Evolutionary conservation across 495 filamentous ascomycete species (phyloP).

Genomic region (Thermochaetoides thermophila): DNA sequence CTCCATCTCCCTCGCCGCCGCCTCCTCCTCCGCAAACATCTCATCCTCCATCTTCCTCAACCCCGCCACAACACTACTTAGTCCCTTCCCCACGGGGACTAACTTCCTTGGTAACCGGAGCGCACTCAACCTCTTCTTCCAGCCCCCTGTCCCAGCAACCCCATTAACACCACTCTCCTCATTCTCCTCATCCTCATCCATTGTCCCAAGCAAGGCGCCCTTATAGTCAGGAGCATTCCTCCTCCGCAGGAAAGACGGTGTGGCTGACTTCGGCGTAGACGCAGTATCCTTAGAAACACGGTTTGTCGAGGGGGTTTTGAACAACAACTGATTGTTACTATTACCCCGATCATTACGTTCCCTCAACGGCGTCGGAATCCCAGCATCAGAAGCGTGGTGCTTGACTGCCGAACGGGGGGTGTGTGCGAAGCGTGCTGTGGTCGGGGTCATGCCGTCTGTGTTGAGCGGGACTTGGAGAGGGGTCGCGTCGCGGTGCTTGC

Average conservation of each 20-base stretch:
- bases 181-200: slow-evolving; percentile 32
- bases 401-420: slow-evolving; percentile 42
- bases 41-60: slow-evolving; percentile 72
- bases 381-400: too few species aligned
- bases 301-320: slow-evolving; percentile 27
- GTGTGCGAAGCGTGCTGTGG: slow-evolving; percentile 26
- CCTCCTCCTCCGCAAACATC: slow-evolving; percentile 59
- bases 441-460: not conserved
- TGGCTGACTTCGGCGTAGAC: slow-evolving; percentile 41
- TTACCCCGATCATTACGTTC: too few species aligned
- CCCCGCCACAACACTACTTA: slow-evolving; percentile 66
- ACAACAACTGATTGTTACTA: too few species aligned
- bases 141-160: too few species aligned
- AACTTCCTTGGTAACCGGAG: slow-evolving; percentile 47
- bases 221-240: too few species aligned
- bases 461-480: slow-evolving; percentile 1
- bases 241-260: slow-evolving; percentile 64
- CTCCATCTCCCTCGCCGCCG: slow-evolving; percentile 67
- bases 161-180: slow-evolving; percentile 16
- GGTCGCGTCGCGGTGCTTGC: slow-evolving; percentile 14
- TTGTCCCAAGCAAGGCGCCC: slow-evolving; percentile 22
- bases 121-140: slow-evolving; percentile 33
- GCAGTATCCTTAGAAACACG: slow-evolving; percentile 14
- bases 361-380: too few species aligned
- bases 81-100: slow-evolving; percentile 40